phyloP scores from a whole-genome alignment of 2,329 filamentous ascomycete species.

The Cladosporium sp. region DNA sequence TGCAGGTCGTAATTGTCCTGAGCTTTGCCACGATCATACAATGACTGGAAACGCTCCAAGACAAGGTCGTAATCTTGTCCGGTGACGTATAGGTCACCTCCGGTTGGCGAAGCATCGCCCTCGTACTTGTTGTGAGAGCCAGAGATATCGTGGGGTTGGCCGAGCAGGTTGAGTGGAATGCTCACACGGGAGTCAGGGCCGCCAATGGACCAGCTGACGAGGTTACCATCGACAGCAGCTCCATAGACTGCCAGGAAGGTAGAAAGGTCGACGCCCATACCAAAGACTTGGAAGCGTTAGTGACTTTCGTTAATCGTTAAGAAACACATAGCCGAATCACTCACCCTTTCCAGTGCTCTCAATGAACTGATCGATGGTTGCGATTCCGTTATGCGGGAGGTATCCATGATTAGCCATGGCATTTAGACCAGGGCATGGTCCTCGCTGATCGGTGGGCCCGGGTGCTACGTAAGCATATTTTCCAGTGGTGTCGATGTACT shows the following conservation, averaged over 20 bases:
- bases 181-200: constrained; percentile 20
- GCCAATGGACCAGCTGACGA: constrained; percentile 28
- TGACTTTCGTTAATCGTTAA: background rate
- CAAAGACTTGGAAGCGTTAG: constrained; percentile 23
- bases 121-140: constrained; percentile 35
- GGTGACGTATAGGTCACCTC: constrained; percentile 29
- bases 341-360: constrained; percentile 23
- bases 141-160: constrained; percentile 23
- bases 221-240: constrained; percentile 27
- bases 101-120: constrained; percentile 31
- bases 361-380: constrained; percentile 32
- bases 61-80: constrained; percentile 26
- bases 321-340: background rate
- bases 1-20: constrained; percentile 20
- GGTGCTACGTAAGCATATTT: constrained; percentile 25
- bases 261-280: constrained; percentile 32
- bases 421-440: constrained; percentile 33
- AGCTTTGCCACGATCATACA: constrained; percentile 23
- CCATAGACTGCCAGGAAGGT: constrained; percentile 31
- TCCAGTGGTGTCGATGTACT: constrained; percentile 24
- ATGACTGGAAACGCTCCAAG: constrained; percentile 25
- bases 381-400: constrained; percentile 31
- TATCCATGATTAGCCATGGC: constrained; percentile 31
- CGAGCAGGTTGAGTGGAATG: constrained; percentile 17
- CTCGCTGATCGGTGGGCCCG: constrained; percentile 24